Percentiles rank a stretch among this genome's conserved stretches.
These are phyloP conservation scores for Umbellularia californica DNA, from an alignment of 164 flowering plant genomes.

Conservation along the genomic window DNA sequence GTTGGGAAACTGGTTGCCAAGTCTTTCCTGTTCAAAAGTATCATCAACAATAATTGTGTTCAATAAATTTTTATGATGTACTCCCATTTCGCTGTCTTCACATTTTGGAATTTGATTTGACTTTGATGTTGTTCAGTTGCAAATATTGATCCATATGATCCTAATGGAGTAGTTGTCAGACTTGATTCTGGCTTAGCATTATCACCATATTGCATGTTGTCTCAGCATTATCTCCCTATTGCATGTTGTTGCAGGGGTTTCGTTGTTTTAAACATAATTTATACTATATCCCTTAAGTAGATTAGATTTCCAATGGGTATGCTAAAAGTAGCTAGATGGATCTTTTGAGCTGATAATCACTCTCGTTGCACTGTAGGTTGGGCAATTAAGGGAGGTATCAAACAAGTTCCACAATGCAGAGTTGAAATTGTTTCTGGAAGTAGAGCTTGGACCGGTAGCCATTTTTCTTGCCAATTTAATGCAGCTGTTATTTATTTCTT, in stretches of 20 bases:
- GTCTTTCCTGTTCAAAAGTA: too few species aligned
- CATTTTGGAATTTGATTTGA: neutral
- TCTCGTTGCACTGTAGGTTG: slow-evolving; percentile 48
- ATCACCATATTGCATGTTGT: neutral
- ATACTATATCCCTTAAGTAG: neutral
- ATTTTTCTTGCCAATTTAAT: neutral
- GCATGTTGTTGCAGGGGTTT: neutral
- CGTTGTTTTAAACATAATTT: neutral
- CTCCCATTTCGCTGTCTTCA: too few species aligned
- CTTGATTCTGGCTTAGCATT: neutral
- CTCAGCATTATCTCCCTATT: neutral
- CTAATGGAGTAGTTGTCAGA: neutral
- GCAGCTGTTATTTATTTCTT: neutral
- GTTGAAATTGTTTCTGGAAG: slow-evolving; percentile 74
- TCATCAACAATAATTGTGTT: too few species aligned
- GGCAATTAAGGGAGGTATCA: slow-evolving; percentile 74
- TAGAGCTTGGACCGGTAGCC: slow-evolving; percentile 65
- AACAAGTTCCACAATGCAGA: slow-evolving; percentile 77
- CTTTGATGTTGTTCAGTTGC: neutral
- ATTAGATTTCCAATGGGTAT: neutral
- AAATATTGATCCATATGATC: neutral
- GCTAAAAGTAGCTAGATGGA: neutral
- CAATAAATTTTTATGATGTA: too few species aligned
- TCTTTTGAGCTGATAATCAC: neutral
- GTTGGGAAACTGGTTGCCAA: too few species aligned